Evolutionary conservation across 140 eudicot genomes (phyloP).

Genomic region (Senecio squalidus): DNA sequence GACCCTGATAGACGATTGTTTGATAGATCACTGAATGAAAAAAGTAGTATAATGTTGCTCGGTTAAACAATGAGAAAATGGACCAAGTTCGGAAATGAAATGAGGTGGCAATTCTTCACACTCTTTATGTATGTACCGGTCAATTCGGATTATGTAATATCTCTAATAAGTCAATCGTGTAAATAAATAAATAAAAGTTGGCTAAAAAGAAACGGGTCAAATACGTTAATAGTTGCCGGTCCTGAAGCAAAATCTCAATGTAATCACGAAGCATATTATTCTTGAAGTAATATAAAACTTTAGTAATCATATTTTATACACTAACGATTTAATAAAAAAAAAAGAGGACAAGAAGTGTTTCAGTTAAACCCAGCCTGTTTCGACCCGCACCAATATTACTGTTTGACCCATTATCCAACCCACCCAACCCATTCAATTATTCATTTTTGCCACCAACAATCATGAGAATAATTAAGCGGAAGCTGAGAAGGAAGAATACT

Average conservation of each 20-base stretch:
- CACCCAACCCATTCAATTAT: background rate
- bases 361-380: background rate
- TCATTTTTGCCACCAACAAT: conserved; percentile 4
- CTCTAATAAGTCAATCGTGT: background rate
- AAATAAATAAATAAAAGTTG: background rate
- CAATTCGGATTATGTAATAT: background rate
- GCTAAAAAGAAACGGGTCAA: background rate
- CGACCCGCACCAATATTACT: background rate
- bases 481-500: conserved; percentile 32
- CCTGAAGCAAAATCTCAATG: too few relatives aligned
- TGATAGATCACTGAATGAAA: conserved; percentile 70
- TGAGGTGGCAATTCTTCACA: background rate
- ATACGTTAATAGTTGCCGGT: background rate
- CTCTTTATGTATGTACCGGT: background rate
- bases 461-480: background rate
- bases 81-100: background rate
- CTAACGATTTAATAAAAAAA: background rate
- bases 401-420: conserved; percentile 1
- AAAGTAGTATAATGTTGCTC: background rate
- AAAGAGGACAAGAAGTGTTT: background rate
- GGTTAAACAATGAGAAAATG: background rate
- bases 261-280: too few relatives aligned
- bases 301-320: background rate
- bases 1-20: conserved; percentile 77
- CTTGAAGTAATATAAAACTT: too few relatives aligned